phyloP scores from a whole-genome alignment of 1,284 basidiomycete species.

The Sparassis latifolia region DNA sequence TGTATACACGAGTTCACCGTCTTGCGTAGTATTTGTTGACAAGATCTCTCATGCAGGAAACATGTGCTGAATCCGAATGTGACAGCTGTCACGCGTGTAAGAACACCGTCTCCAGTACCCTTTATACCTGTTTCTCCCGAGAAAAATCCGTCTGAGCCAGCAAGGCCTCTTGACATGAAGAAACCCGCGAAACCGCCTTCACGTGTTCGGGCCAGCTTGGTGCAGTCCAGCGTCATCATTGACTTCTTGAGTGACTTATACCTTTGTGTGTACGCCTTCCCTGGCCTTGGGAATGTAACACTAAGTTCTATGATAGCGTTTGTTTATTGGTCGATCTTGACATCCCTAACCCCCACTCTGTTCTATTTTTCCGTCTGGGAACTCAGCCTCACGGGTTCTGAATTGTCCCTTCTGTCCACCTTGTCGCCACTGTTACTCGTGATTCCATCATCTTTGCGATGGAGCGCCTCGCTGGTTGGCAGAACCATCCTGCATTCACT shows the following conservation, averaged over 20 bases:
- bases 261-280: conserved; percentile 24
- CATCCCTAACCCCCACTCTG: conserved; percentile 75
- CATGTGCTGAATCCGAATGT: no score
- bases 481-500: conserved; percentile 41
- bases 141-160: no score
- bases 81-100: no score
- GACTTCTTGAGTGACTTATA: conserved; percentile 26
- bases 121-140: no score
- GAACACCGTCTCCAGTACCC: no score
- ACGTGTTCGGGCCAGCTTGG: neutral
- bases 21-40: conserved; percentile 26
- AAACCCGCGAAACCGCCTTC: neutral
- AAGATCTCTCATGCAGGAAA: conserved; percentile 1
- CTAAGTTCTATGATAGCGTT: conserved; percentile 48
- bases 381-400: conserved; percentile 74
- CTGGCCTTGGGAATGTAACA: neutral
- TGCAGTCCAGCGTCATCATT: neutral
- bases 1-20: conserved; percentile 35
- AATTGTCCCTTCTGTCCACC: conserved; percentile 61
- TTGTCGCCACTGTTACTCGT: conserved; percentile 64
- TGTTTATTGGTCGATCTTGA: conserved; percentile 85
- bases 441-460: conserved; percentile 35
- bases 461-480: conserved; percentile 41
- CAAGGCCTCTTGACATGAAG: neutral
- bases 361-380: conserved; percentile 95